Evolutionary conservation across 768 basidiomycete species (phyloP).

Genomic region (Hygrophoropsis aurantiaca): DNA sequence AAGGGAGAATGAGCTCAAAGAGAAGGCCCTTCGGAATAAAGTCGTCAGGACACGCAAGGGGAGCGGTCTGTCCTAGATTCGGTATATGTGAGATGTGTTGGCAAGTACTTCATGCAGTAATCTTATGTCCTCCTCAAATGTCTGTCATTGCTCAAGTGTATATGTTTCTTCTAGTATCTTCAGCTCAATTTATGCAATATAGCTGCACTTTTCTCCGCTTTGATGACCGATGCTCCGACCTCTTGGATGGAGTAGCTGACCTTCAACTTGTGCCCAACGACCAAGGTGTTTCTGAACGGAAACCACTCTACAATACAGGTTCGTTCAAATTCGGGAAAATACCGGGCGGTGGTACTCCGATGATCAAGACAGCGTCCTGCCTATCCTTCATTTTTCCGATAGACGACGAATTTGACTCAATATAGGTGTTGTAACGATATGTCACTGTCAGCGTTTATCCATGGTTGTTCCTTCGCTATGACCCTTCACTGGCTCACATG

Average conservation of each 20-base stretch:
- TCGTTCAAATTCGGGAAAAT: neutral
- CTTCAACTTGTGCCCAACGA: no score
- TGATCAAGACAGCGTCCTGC: neutral
- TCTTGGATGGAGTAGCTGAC: no score
- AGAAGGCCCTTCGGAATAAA: conserved; percentile 79
- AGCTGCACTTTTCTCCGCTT: neutral
- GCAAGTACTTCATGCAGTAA: neutral
- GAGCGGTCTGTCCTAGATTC: conserved; percentile 13
- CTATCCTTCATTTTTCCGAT: neutral
- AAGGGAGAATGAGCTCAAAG: conserved; percentile 79
- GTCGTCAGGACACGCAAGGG: conserved; percentile 71
- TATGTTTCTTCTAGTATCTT: neutral
- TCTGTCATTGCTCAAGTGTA: neutral
- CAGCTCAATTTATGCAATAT: neutral
- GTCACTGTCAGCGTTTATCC: neutral
- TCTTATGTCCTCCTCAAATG: neutral
- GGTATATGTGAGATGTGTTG: neutral
- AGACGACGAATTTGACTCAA: neutral
- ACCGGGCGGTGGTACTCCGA: neutral
- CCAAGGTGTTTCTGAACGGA: no score
- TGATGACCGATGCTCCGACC: no score
- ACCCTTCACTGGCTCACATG: neutral
- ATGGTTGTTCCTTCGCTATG: neutral
- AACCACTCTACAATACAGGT: neutral
- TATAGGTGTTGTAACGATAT: neutral